Evolutionary conservation across 2,329 filamentous ascomycete species (phyloP).

Genomic region (Biscogniauxia mediterranea): DNA sequence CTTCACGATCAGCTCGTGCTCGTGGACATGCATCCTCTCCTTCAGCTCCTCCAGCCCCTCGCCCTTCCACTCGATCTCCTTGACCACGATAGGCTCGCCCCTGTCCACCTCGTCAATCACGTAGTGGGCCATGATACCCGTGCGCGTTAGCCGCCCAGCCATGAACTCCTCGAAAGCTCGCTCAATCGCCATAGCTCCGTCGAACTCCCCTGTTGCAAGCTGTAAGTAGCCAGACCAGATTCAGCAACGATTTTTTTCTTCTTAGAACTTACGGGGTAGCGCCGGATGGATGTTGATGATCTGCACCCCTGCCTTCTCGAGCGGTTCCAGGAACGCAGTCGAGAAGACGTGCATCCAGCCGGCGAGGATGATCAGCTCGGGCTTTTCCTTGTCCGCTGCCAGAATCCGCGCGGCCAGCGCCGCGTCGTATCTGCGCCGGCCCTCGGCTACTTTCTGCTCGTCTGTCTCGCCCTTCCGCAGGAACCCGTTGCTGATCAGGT

Average conservation of each 20-base stretch:
- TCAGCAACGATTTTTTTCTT: too few relatives aligned
- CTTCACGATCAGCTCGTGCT: constrained; percentile 77
- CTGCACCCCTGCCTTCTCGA: constrained; percentile 48
- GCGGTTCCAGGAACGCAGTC: constrained; percentile 54
- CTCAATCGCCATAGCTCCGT: constrained; percentile 75
- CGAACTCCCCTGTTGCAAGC: constrained; percentile 59
- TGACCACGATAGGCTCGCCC: constrained; percentile 68
- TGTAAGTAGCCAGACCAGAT: background rate
- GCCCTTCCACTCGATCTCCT: constrained; percentile 65
- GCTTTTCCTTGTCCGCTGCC: constrained; percentile 38
- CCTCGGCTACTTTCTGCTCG: constrained; percentile 41
- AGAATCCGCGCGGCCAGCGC: constrained; percentile 59
- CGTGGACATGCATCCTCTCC: constrained; percentile 69
- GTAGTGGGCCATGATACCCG: constrained; percentile 88
- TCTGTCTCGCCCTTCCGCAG: constrained; percentile 34
- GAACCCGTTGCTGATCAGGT: constrained; percentile 58
- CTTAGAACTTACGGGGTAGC: constrained; percentile 58
- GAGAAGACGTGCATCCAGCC: constrained; percentile 70
- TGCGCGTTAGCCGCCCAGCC: constrained; percentile 60
- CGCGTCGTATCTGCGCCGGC: constrained; percentile 59
- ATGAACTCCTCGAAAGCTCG: constrained; percentile 73
- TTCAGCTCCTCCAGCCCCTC: constrained; percentile 55
- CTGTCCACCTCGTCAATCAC: constrained; percentile 79
- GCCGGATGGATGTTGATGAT: constrained; percentile 69
- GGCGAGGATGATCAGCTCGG: constrained; percentile 62